phyloP scores from a whole-genome alignment of 257 asterid genomes.

The Jaltomata sinuosa region DNA sequence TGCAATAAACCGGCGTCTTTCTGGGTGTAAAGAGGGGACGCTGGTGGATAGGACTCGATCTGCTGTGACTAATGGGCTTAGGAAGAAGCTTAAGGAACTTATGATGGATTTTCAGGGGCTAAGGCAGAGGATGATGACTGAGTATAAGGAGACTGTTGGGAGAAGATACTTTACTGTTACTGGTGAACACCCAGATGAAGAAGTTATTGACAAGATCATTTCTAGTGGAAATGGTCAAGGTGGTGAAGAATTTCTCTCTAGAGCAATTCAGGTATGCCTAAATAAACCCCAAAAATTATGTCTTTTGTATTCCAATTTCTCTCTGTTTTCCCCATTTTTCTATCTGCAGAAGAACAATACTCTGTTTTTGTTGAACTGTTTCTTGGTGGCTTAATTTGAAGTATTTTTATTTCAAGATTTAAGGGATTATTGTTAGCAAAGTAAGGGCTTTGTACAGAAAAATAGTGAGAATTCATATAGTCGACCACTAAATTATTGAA shows the following conservation, averaged over 20 bases:
- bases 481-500: too few species aligned
- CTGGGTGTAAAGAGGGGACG: conserved; percentile 72
- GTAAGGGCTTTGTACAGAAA: neutral
- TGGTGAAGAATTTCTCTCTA: conserved; percentile 67
- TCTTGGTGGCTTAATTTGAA: neutral
- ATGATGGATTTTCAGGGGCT: conserved; percentile 92
- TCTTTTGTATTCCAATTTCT: neutral
- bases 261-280: conserved; percentile 63
- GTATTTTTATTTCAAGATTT: neutral
- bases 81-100: conserved; percentile 87
- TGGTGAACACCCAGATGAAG: conserved; percentile 67
- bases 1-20: conserved; percentile 46
- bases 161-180: conserved; percentile 78
- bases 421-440: too few species aligned
- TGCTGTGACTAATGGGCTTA: conserved; percentile 82
- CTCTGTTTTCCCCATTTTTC: neutral
- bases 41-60: conserved; percentile 62
- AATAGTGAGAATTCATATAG: too few species aligned
- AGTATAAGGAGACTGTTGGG: conserved; percentile 82
- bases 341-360: neutral
- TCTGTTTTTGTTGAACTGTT: neutral
- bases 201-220: conserved; percentile 70
- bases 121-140: conserved; percentile 87
- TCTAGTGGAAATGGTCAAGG: conserved; percentile 57
- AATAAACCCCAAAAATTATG: neutral